These are phyloP conservation scores for Osmanthus fragrans DNA, from an alignment of 257 asterid species.

Conservation along the genomic window DNA sequence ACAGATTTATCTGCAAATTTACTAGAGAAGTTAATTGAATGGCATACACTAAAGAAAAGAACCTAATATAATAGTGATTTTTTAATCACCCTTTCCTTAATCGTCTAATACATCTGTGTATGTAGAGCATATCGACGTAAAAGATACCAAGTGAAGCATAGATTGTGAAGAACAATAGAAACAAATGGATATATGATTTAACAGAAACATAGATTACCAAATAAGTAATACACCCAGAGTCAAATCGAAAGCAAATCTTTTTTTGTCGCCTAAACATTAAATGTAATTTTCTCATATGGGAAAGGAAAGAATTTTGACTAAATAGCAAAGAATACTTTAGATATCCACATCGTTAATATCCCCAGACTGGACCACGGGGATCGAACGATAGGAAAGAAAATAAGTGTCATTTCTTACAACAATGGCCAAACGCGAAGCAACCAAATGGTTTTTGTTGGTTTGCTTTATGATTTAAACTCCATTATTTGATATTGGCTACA, in stretches of 20 bases:
- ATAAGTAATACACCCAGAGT: not conserved
- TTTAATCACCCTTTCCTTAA: not conserved
- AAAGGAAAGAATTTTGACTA: not conserved
- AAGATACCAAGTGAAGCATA: slow-evolving; percentile 2
- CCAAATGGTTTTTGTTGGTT: slow-evolving; percentile 20
- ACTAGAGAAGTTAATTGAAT: not conserved
- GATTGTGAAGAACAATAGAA: not conserved
- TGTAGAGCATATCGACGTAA: not conserved
- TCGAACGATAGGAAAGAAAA: not conserved
- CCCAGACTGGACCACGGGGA: slow-evolving; percentile 3
- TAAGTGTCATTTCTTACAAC: not conserved
- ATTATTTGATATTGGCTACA: too few species aligned
- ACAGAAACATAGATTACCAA: not conserved
- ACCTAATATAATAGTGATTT: not conserved
- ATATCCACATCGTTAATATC: too few species aligned
- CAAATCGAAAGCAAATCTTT: slow-evolving; percentile 9
- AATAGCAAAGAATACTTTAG: too few species aligned
- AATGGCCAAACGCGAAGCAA: slow-evolving; percentile 24
- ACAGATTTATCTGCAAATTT: not conserved
- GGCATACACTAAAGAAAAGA: slow-evolving; percentile 4
- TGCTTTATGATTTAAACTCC: slow-evolving; percentile 20
- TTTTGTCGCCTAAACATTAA: not conserved
- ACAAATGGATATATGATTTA: not conserved
- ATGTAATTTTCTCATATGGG: slow-evolving; percentile 13
- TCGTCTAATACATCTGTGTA: not conserved